Evolutionary conservation across 2,329 filamentous ascomycete species (phyloP).

Genomic region (Fonsecaea pugnacius): DNA sequence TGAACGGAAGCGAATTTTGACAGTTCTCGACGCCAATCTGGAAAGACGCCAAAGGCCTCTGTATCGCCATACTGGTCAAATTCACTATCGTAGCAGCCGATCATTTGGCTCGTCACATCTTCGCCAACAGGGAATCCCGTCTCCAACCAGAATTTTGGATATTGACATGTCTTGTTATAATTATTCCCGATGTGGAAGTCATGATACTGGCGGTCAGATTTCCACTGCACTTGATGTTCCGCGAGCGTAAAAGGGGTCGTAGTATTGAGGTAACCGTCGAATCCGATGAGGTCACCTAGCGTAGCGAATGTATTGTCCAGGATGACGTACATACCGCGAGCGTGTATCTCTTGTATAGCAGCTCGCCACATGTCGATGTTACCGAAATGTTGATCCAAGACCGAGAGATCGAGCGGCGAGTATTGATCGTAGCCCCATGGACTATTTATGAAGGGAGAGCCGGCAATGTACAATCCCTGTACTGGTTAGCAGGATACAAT

Average conservation of each 20-base stretch:
- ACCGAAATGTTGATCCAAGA: slow-evolving; percentile 67
- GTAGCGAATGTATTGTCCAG: slow-evolving; percentile 70
- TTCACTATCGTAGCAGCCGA: slow-evolving; percentile 65
- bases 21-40: slow-evolving; percentile 67
- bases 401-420: slow-evolving; percentile 63
- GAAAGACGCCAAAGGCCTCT: slow-evolving; percentile 66
- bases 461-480: slow-evolving; percentile 65
- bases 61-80: slow-evolving; percentile 69
- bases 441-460: slow-evolving; percentile 66
- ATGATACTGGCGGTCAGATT: slow-evolving; percentile 58
- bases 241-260: slow-evolving; percentile 60
- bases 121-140: slow-evolving; percentile 57
- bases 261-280: slow-evolving; percentile 63
- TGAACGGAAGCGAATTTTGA: slow-evolving; percentile 70
- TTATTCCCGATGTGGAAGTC: slow-evolving; percentile 63
- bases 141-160: slow-evolving; percentile 66
- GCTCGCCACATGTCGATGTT: slow-evolving; percentile 62
- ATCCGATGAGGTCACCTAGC: slow-evolving; percentile 67
- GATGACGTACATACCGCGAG: slow-evolving; percentile 67
- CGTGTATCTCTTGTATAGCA: slow-evolving; percentile 64
- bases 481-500: slow-evolving; percentile 20
- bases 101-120: slow-evolving; percentile 53
- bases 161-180: slow-evolving; percentile 60
- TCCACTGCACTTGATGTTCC: slow-evolving; percentile 65
- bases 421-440: slow-evolving; percentile 68